Evolutionary conservation across 345 rosid genomes (phyloP).

Genomic region (Viola odorata): DNA sequence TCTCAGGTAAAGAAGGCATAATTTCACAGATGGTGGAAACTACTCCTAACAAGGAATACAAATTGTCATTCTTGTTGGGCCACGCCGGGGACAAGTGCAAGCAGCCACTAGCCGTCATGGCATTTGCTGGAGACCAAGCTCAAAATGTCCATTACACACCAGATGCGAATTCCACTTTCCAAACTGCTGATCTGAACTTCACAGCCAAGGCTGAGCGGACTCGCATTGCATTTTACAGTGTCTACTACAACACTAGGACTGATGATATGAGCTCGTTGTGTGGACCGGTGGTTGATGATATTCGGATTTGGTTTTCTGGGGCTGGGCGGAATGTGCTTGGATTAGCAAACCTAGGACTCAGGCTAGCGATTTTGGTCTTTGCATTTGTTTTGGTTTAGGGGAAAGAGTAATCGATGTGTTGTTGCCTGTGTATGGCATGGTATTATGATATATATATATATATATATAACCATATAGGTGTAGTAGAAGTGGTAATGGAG

Average conservation of each 20-base stretch:
- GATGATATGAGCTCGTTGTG: slow-evolving; percentile 97
- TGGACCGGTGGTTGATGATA: slow-evolving; percentile 94
- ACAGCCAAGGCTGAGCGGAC: slow-evolving; percentile 87
- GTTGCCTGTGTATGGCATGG: background rate
- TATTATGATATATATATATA: background rate
- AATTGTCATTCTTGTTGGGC: slow-evolving; percentile 61
- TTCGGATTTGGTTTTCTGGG: slow-evolving; percentile 70
- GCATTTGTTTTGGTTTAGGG: slow-evolving; percentile 39
- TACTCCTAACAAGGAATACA: slow-evolving; percentile 44
- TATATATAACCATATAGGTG: background rate
- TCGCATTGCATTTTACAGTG: slow-evolving; percentile 80
- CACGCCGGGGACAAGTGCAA: slow-evolving; percentile 89
- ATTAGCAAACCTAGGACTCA: background rate
- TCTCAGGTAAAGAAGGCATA: slow-evolving; percentile 96
- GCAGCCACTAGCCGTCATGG: slow-evolving; percentile 84
- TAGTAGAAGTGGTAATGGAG: background rate
- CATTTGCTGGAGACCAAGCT: slow-evolving; percentile 90
- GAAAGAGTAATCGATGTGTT: slow-evolving; percentile 2
- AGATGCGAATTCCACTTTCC: slow-evolving; percentile 65
- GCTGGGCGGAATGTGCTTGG: slow-evolving; percentile 28
- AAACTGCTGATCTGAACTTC: slow-evolving; percentile 54
- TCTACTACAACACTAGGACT: slow-evolving; percentile 84
- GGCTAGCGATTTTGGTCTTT: slow-evolving; percentile 31
- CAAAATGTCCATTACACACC: slow-evolving; percentile 73
- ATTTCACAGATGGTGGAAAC: slow-evolving; percentile 94